phyloP scores from a whole-genome alignment of 2,329 filamentous ascomycete genomes.

The Epichloe elymi region DNA sequence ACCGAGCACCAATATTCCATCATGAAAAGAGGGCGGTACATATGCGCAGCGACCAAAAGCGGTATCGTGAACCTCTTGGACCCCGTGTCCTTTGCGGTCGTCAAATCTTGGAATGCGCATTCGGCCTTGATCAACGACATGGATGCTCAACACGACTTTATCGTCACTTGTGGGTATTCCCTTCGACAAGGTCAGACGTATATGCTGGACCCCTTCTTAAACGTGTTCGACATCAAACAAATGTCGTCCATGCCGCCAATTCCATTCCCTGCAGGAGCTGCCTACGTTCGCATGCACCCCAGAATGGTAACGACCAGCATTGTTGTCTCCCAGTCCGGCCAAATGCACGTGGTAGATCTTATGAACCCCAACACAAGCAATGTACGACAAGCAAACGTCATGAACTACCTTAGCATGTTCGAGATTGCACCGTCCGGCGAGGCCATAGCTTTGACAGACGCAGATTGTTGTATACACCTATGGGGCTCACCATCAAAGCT shows the following conservation, averaged over 20 bases:
- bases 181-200: slow-evolving; percentile 58
- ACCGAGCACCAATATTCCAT: slow-evolving; percentile 72
- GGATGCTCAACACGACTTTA: slow-evolving; percentile 89
- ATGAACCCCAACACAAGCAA: slow-evolving; percentile 86
- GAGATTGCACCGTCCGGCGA: slow-evolving; percentile 83
- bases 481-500: slow-evolving; percentile 83
- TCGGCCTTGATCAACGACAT: slow-evolving; percentile 85
- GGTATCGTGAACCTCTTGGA: slow-evolving; percentile 82
- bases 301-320: slow-evolving; percentile 91
- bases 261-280: slow-evolving; percentile 81
- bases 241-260: slow-evolving; percentile 80
- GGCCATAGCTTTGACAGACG: slow-evolving; percentile 68
- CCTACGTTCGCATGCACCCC: slow-evolving; percentile 92
- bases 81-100: slow-evolving; percentile 58
- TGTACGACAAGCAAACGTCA: slow-evolving; percentile 68
- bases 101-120: slow-evolving; percentile 86
- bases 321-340: slow-evolving; percentile 79
- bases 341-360: slow-evolving; percentile 90
- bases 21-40: slow-evolving; percentile 82
- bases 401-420: slow-evolving; percentile 61
- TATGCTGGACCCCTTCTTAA: slow-evolving; percentile 84
- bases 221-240: slow-evolving; percentile 91
- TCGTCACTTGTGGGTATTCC: slow-evolving; percentile 91
- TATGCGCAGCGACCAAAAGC: slow-evolving; percentile 77
- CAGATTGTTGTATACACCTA: slow-evolving; percentile 65